A percentile compares a stretch with the other conserved stretches of the same genome.
These are phyloP conservation scores for Whalleya microplaca DNA, from an alignment of 2,329 filamentous ascomycete genomes.

Conservation along the genomic window DNA sequence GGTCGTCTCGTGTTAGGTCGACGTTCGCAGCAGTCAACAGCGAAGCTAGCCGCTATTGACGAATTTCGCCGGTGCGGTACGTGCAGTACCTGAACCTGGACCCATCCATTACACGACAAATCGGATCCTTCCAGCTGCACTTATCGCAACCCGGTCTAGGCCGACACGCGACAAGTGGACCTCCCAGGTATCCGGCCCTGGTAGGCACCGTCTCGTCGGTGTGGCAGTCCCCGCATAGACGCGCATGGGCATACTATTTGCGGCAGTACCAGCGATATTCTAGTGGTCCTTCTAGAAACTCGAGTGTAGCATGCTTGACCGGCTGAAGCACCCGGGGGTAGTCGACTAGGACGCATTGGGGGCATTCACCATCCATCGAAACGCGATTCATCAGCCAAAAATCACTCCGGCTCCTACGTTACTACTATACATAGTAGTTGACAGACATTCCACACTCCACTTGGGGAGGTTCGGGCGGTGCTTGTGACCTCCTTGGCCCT, in stretches of 20 bases:
- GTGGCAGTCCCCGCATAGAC: slow-evolving; percentile 20
- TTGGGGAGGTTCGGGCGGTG: not conserved
- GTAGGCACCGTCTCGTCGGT: slow-evolving; percentile 26
- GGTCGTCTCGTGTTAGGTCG: slow-evolving; percentile 4
- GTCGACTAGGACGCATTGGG: slow-evolving; percentile 21
- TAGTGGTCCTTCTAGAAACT: slow-evolving; percentile 29
- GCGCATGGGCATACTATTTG: slow-evolving; percentile 18
- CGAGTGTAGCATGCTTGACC: slow-evolving; percentile 1
- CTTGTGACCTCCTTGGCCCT: not conserved
- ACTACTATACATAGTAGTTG: not conserved
- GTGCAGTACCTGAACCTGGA: not conserved
- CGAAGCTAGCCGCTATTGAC: not conserved
- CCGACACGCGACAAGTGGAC: slow-evolving; percentile 29
- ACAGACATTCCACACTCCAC: not conserved
- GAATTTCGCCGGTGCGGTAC: not conserved
- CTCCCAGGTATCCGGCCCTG: slow-evolving; percentile 21
- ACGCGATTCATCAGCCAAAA: not conserved
- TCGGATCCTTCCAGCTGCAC: slow-evolving; percentile 8
- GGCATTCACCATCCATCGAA: slow-evolving; percentile 8
- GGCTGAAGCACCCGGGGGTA: slow-evolving; percentile 22
- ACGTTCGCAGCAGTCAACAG: not conserved
- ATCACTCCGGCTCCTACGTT: not conserved
- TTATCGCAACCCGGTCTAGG: slow-evolving; percentile 22
- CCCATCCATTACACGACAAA: slow-evolving; percentile 13
- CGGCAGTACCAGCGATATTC: slow-evolving; percentile 24